Conservation (phyloP, 225 moss, liverwort and hornwort genomes). For the Bryum argenteum region DNA sequence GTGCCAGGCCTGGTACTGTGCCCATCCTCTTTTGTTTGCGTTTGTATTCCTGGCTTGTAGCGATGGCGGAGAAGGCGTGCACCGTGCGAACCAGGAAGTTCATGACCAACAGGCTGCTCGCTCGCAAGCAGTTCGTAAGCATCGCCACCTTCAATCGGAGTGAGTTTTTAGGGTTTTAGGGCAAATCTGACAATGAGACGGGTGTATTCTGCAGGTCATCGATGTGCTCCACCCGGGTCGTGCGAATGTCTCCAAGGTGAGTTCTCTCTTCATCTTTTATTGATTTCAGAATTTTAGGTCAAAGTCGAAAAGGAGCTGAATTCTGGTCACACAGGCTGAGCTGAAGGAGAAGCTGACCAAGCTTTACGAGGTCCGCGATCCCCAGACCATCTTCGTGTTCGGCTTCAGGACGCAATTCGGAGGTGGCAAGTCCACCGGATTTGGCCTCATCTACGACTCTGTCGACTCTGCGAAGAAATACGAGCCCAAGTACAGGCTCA, state of each 20-base stretch:
- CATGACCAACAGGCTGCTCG: constrained; percentile 84
- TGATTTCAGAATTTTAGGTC: too few species aligned
- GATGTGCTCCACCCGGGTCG: constrained; percentile 87
- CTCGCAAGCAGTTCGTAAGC: constrained; percentile 88
- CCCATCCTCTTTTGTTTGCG: not conserved
- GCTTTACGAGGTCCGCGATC: not conserved
- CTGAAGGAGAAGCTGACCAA: constrained; percentile 1
- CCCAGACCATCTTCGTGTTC: constrained; percentile 1
- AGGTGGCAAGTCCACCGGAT: not conserved
- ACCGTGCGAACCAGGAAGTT: constrained; percentile 91
- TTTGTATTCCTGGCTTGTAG: not conserved
- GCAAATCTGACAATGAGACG: not conserved
- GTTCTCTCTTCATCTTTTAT: not conserved
- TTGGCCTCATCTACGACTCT: not conserved
- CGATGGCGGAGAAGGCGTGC: constrained; percentile 88
- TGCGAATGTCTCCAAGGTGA: constrained; percentile 85
- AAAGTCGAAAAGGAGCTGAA: too few species aligned
- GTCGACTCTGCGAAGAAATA: constrained; percentile 5
- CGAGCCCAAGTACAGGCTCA: constrained; percentile 7
- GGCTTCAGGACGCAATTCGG: constrained; percentile 4
- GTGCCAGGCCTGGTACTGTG: not conserved
- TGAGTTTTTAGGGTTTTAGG: constrained; percentile 11
- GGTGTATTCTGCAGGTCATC: constrained; percentile 50
- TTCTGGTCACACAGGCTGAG: not conserved
- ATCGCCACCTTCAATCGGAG: not conserved